Base-by-base conservation (phyloP, 1,284 basidiomycete species). In the Malassezia dermatis region DNA sequence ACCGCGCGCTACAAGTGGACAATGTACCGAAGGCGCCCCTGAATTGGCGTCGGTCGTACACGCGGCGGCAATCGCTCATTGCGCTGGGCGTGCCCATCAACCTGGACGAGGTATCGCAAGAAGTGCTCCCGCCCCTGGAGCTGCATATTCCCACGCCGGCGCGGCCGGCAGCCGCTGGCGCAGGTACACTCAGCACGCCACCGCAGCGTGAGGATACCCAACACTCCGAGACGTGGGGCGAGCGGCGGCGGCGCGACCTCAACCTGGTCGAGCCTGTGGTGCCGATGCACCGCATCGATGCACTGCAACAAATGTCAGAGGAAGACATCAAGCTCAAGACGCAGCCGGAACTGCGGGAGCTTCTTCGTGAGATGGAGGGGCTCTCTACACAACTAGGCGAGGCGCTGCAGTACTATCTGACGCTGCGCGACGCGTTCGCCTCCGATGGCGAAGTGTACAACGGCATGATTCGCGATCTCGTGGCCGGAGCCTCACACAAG, bases 401-500 rank as follows among this genome's bases (percentile, higher is more conserved):
- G 7, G 48, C 69, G 32, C 57, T 73, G 39, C 69, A 69, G n/a
- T 63, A 73, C 48, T 63, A 71, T 21, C 53, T 73, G 41, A 65
- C 63, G 45, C 37, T 69, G 41, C 56, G 70, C 43, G 70, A 73
- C 40, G 63, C 65, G 43, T 66, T 65, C 31, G 41, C 58, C 23
- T 61, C 69, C 8, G 70, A 73, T 37, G 59, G 64, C 37, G 70
- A 73, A 51, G 64, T 70, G 63, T 71, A 66, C 59, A 66, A 73
- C 17, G 62, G 61, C 26, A 69, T 71, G 60, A 73, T 73, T 58
- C 64, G 65, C 54, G 67, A 73, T 35, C 53, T 73, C 17, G 70
- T 73, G 24, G 62, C 65, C 4, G 70, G 70, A 8, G 70, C 69
- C 7, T 48, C 49, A 4, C 39, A 44, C 26, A 51, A 56, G 44